phyloP scores from a whole-genome alignment of 352 stramenopile genomes.

The Phytophthora litchii region DNA sequence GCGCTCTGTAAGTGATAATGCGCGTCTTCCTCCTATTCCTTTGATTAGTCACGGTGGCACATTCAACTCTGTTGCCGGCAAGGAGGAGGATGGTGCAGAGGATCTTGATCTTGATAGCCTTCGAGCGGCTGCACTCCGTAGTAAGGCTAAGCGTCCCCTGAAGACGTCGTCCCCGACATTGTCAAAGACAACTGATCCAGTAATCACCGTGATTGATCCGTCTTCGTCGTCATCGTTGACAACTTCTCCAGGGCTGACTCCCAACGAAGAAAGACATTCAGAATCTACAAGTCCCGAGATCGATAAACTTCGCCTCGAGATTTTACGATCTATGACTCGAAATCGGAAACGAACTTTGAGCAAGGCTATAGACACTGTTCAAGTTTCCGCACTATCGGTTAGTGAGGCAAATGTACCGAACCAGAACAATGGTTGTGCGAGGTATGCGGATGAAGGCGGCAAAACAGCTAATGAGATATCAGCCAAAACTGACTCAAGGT shows the following conservation, averaged over 20 bases:
- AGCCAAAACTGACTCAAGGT: not conserved
- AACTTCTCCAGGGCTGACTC: constrained; percentile 3
- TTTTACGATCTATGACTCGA: constrained; percentile 53
- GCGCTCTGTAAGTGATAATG: constrained; percentile 13
- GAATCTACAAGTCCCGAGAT: constrained; percentile 33
- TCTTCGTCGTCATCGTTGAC: constrained; percentile 5
- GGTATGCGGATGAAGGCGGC: not conserved
- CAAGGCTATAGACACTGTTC: constrained; percentile 9
- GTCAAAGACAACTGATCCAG: constrained; percentile 5
- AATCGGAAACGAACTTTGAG: constrained; percentile 32
- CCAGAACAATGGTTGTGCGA: constrained; percentile 1
- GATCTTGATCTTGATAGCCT: constrained; percentile 72
- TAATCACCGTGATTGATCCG: not conserved
- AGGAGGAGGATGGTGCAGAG: constrained; percentile 18
- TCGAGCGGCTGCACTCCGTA: constrained; percentile 64
- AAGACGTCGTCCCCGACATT: constrained; percentile 14
- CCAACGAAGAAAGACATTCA: constrained; percentile 6
- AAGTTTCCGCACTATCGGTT: not conserved
- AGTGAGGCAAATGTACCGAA: not conserved
- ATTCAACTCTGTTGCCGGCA: constrained; percentile 3
- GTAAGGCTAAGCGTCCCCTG: constrained; percentile 55
- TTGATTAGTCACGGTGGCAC: not conserved
- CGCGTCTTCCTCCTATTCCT: constrained; percentile 5
- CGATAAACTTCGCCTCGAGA: constrained; percentile 50
- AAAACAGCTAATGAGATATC: not conserved